Conservation (phyloP, 2,329 filamentous ascomycete species). For the Aspergillus sp. region DNA sequence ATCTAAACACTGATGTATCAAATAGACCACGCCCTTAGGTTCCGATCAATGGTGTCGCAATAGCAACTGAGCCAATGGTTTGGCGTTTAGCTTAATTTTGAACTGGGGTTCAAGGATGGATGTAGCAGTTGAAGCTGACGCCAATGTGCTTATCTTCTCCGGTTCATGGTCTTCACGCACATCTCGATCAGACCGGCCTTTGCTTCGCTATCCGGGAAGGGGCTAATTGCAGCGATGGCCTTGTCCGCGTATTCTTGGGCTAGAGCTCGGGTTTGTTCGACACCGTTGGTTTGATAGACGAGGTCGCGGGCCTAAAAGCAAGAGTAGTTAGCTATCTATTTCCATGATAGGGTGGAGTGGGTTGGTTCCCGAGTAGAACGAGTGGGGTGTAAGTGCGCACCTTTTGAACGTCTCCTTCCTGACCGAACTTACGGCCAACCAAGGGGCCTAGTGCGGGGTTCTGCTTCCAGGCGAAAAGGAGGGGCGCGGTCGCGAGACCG, state of each 20-base stretch:
- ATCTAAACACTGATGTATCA: not conserved
- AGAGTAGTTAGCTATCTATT: conserved; percentile 12
- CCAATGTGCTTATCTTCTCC: conserved; percentile 65
- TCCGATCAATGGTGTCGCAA: not conserved
- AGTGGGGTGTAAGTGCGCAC: conserved; percentile 55
- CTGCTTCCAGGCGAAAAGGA: conserved; percentile 94
- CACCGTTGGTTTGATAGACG: conserved; percentile 78
- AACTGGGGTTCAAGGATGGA: not conserved
- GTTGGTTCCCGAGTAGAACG: not conserved
- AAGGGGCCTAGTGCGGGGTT: conserved; percentile 80
- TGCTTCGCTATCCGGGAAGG: conserved; percentile 91
- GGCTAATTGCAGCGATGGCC: conserved; percentile 78
- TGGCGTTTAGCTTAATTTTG: not conserved
- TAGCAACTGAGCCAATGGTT: not conserved
- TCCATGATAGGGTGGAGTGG: not conserved
- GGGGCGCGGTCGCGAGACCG: conserved; percentile 86
- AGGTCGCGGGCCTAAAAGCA: conserved; percentile 73
- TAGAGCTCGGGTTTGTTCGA: conserved; percentile 86
- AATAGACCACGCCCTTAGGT: not conserved
- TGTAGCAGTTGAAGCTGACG: too few species aligned
- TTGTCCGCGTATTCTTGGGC: conserved; percentile 89
- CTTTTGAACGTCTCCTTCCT: conserved; percentile 78
- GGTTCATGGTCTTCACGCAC: conserved; percentile 86
- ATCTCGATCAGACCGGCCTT: conserved; percentile 90
- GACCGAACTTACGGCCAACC: conserved; percentile 86